Base-by-base conservation (phyloP, 2,329 filamentous ascomycete species). In the Sarocladium strictum region DNA sequence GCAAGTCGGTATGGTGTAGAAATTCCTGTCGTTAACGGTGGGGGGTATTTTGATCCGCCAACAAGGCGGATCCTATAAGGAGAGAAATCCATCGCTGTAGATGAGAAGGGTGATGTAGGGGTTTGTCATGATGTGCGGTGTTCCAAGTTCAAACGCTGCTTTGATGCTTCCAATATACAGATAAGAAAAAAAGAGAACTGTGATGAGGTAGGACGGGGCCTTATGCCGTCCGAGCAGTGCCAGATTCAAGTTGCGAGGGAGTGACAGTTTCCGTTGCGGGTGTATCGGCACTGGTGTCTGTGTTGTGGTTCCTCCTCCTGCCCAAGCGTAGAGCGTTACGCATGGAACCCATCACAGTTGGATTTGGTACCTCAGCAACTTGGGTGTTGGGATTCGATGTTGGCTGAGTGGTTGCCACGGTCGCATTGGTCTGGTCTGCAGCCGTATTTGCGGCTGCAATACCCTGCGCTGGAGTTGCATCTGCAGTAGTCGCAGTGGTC, bases 171-270 rank as follows among this genome's bases (percentile, higher is more conserved):
- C n/a, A 35, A 51, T 32, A 32, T 49, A 32, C 43, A 51, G 19
- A 35, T 35, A 35, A 15, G 10, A 19, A 35, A 51, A 23, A 3
- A 35, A 32, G 11, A 14, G 19, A 29, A 12, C 9, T 10, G 23
- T 12, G 40, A 21, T 17, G 12, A 17, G n/a, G 35, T 9, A 21
- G 19, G 11, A 14, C 17, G 40, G 40, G 19, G 15, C 14, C n/a
- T 29, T 14, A 49, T 23, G 43, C 15, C 26, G 11, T 4, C 29
- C n/a, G 17, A 11, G 43, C 26, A 21, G 47, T 51, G 54, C 73
- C 76, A 23, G 76, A 69, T 63, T 78, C 76, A 11, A 78, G 67
- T 58, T 78, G 74, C 52, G 73, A 74, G 5, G 76, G 76, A 11
- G 75, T 77, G 26, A 71, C 64, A 11, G 43, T 27, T 9, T 56